phyloP scores from a whole-genome alignment of 1,139 yeast species.

The Pneumocystis canis region DNA sequence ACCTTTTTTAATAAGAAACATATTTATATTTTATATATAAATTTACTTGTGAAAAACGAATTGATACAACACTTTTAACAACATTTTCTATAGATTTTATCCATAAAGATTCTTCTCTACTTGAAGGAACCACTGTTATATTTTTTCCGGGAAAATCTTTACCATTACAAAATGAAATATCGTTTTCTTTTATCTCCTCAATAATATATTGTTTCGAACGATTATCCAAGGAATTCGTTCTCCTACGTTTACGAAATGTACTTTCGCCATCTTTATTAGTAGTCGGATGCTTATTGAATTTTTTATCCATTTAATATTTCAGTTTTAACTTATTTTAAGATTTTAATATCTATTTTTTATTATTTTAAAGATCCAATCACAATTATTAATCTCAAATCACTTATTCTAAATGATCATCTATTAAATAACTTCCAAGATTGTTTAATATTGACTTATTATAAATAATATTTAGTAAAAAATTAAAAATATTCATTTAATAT shows the following conservation, averaged over 20 bases:
- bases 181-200: neutral
- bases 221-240: neutral
- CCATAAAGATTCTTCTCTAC: constrained; percentile 33
- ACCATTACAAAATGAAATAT: neutral
- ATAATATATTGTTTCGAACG: neutral
- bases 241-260: neutral
- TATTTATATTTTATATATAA: neutral
- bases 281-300: neutral
- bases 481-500: too few relatives aligned
- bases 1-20: neutral
- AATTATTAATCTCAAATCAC: neutral
- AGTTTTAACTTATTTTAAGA: neutral
- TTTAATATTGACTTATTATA: too few relatives aligned
- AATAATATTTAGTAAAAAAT: too few relatives aligned
- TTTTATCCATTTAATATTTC: neutral
- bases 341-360: neutral
- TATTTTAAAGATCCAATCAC: neutral
- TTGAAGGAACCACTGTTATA: neutral
- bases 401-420: neutral
- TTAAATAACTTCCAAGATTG: too few relatives aligned
- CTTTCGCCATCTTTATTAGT: neutral
- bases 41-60: constrained; percentile 65
- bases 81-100: constrained; percentile 68
- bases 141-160: neutral
- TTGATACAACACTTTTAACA: constrained; percentile 74